Percentiles rank a stretch among this genome's conserved stretches.
Conservation (phyloP, 2,329 filamentous ascomycete genomes). For the Acephala macrosclerotiorum region DNA sequence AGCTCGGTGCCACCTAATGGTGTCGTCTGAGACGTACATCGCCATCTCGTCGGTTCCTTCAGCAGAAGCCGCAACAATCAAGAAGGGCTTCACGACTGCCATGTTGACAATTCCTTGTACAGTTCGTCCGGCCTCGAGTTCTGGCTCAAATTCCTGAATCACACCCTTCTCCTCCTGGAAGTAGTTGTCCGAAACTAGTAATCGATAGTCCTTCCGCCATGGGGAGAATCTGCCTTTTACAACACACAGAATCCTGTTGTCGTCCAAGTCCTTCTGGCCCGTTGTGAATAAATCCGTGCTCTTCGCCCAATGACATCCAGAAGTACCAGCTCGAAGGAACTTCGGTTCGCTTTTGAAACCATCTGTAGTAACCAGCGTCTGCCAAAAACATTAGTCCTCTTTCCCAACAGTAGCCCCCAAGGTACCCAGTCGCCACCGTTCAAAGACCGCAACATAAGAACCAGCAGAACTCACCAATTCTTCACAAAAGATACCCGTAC, state of each 20-base stretch:
- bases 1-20: slow-evolving; percentile 86
- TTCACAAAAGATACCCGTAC: slow-evolving; percentile 68
- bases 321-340: slow-evolving; percentile 70
- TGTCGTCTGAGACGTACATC: slow-evolving; percentile 87
- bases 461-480: slow-evolving; percentile 52
- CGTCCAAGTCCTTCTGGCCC: slow-evolving; percentile 69
- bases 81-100: slow-evolving; percentile 83
- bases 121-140: slow-evolving; percentile 75
- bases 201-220: slow-evolving; percentile 75
- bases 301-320: slow-evolving; percentile 89
- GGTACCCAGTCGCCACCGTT: slow-evolving; percentile 5
- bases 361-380: slow-evolving; percentile 78
- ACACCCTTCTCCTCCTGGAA: slow-evolving; percentile 60
- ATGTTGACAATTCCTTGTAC: slow-evolving; percentile 83
- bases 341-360: slow-evolving; percentile 77
- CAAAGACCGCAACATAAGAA: slow-evolving; percentile 18
- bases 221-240: slow-evolving; percentile 75
- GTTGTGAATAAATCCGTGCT: slow-evolving; percentile 76
- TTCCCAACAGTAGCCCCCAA: background rate
- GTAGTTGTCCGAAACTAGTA: slow-evolving; percentile 84
- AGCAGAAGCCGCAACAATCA: slow-evolving; percentile 84
- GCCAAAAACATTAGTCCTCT: slow-evolving; percentile 16
- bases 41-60: slow-evolving; percentile 88
- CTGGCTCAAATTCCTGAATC: slow-evolving; percentile 70
- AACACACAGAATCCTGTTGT: slow-evolving; percentile 81